Conservation (phyloP, 441 rosid species). For the Biscutella laevigata region DNA sequence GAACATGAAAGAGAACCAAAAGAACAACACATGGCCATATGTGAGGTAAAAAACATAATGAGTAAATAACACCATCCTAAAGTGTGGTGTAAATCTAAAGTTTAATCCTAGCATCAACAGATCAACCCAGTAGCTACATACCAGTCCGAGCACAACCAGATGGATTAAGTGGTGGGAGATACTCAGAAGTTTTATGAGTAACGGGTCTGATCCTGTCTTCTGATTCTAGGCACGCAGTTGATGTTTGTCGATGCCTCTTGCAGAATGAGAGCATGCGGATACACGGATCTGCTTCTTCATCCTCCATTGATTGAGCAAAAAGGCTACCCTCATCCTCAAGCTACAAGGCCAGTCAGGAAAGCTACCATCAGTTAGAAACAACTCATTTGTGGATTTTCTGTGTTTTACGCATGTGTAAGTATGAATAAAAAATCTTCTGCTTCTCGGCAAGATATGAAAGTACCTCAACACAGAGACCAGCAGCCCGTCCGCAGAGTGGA, state of each 20-base stretch:
- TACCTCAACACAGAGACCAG: constrained; percentile 99
- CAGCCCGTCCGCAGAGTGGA: constrained; percentile 98
- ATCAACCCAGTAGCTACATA: constrained; percentile 28
- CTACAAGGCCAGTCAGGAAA: constrained; percentile 33
- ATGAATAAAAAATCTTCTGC: constrained; percentile 1
- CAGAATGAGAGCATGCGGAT: constrained; percentile 82
- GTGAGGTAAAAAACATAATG: background rate
- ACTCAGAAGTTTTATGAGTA: constrained; percentile 48
- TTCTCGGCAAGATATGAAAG: constrained; percentile 17
- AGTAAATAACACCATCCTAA: background rate
- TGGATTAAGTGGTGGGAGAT: constrained; percentile 67
- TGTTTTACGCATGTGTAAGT: background rate
- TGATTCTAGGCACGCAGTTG: constrained; percentile 45
- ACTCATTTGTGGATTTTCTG: background rate
- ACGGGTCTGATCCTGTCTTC: constrained; percentile 47
- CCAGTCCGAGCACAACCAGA: constrained; percentile 98
- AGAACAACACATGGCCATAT: background rate
- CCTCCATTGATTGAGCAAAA: constrained; percentile 73
- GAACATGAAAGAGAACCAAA: background rate
- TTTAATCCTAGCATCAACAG: background rate
- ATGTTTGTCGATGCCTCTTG: constrained; percentile 79
- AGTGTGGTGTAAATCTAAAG: background rate
- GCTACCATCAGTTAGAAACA: constrained; percentile 22
- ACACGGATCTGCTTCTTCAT: constrained; percentile 69
- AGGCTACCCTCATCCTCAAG: constrained; percentile 89